Evolutionary conservation across 345 rosid species (phyloP).

Genomic region (Toxicodendron radicans): DNA sequence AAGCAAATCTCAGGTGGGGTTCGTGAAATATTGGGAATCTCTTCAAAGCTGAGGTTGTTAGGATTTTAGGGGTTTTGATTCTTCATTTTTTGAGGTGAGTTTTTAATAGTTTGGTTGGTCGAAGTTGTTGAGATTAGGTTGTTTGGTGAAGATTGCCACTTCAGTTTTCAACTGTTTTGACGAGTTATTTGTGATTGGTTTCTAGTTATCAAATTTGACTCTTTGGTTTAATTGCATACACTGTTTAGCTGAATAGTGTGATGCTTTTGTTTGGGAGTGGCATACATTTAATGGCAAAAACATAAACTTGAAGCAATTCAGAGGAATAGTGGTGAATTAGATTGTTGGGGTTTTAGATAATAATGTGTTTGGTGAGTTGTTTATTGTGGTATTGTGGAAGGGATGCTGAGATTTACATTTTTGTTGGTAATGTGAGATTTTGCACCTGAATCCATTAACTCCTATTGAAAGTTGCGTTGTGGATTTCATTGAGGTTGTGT

Average conservation of each 20-base stretch:
- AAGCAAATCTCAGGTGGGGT: constrained; percentile 24
- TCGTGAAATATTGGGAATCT: constrained; percentile 18
- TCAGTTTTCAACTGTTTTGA: constrained; percentile 1
- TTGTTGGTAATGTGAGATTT: neutral
- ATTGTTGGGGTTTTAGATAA: neutral
- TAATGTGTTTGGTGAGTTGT: neutral
- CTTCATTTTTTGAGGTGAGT: constrained; percentile 14
- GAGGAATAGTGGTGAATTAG: neutral
- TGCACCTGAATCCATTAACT: neutral
- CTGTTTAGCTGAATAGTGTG: neutral
- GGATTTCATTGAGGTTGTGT: constrained; percentile 10
- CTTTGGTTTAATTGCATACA: neutral
- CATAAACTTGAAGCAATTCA: neutral
- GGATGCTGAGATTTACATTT: neutral
- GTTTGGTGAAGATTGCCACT: constrained; percentile 1
- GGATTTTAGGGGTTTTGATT: constrained; percentile 10
- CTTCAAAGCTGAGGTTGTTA: constrained; percentile 3
- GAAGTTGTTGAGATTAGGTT: constrained; percentile 12
- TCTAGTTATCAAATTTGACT: neutral
- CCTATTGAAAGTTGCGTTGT: neutral
- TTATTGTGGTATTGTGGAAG: constrained; percentile 1
- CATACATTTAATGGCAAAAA: neutral
- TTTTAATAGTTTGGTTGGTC: constrained; percentile 11
- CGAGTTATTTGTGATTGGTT: constrained; percentile 6
- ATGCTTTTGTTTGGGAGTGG: neutral